Percentiles rank a stretch among this genome's conserved stretches.
Evolutionary conservation across 331 rosid genomes (phyloP).

Genomic region (Erythrophleum ivorense): DNA sequence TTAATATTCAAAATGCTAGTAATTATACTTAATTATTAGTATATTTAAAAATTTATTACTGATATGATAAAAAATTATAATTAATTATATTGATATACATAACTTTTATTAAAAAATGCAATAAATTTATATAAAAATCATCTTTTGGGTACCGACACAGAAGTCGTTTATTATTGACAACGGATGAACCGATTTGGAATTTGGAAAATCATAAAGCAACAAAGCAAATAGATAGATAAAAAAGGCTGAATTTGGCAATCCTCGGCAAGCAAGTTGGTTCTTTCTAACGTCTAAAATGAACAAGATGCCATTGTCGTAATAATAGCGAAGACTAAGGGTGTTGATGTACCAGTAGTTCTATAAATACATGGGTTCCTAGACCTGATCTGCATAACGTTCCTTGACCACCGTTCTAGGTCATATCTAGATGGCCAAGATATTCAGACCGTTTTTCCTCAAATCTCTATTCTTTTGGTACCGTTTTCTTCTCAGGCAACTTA

Average conservation of each 20-base stretch:
- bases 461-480: slow-evolving; percentile 49
- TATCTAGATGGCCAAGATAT: slow-evolving; percentile 26
- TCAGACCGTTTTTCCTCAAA: slow-evolving; percentile 47
- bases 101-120: too few relatives aligned
- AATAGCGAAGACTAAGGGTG: slow-evolving; percentile 19
- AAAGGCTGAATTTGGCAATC: not conserved
- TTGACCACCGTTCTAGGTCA: not conserved
- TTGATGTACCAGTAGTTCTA: not conserved
- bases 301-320: slow-evolving; percentile 40
- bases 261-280: not conserved
- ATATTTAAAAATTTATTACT: too few relatives aligned
- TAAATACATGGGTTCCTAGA: not conserved
- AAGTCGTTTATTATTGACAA: too few relatives aligned
- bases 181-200: not conserved
- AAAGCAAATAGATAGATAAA: too few relatives aligned
- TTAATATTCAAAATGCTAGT: too few relatives aligned
- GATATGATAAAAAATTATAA: too few relatives aligned
- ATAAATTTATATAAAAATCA: not conserved
- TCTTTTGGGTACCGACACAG: not conserved
- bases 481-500: slow-evolving; percentile 48
- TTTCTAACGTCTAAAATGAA: not conserved
- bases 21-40: too few relatives aligned
- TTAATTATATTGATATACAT: too few relatives aligned
- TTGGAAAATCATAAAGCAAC: not conserved
- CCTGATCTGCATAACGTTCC: not conserved